Percentiles rank a stretch among this genome's conserved stretches.
Evolutionary conservation across 2,329 filamentous ascomycete genomes (phyloP).

Genomic region (Microsporum ferrugineum): DNA sequence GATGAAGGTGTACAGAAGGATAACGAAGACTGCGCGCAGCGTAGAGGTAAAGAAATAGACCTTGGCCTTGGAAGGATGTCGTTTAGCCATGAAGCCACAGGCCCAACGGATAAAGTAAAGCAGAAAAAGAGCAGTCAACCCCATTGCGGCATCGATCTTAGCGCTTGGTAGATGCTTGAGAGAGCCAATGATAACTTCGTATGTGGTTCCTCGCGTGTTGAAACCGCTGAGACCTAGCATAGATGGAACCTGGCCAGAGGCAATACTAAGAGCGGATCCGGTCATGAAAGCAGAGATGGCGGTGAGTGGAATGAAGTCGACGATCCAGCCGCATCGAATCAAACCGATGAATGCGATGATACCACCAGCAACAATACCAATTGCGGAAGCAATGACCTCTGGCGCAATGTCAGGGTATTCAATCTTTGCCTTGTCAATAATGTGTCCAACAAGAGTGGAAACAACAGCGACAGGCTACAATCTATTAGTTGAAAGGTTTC

Average conservation of each 20-base stretch:
- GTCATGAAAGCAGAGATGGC: slow-evolving; percentile 96
- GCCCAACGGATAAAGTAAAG: slow-evolving; percentile 62
- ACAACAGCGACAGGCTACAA: slow-evolving; percentile 79
- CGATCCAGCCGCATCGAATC: slow-evolving; percentile 72
- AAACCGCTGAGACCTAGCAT: slow-evolving; percentile 67
- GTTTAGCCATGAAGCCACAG: slow-evolving; percentile 57
- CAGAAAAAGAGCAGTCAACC: slow-evolving; percentile 65
- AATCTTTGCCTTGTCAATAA: slow-evolving; percentile 54
- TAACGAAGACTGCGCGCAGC: slow-evolving; percentile 79
- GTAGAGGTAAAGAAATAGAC: slow-evolving; percentile 84
- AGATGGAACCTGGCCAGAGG: slow-evolving; percentile 66
- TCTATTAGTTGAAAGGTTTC: slow-evolving; percentile 5
- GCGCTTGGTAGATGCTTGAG: slow-evolving; percentile 58
- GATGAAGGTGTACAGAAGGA: slow-evolving; percentile 82
- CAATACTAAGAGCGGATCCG: slow-evolving; percentile 82
- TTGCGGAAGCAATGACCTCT: slow-evolving; percentile 62
- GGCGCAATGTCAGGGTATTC: slow-evolving; percentile 43
- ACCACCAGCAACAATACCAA: slow-evolving; percentile 65
- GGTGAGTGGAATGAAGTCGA: slow-evolving; percentile 82
- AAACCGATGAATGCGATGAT: slow-evolving; percentile 72
- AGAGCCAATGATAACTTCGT: slow-evolving; percentile 70
- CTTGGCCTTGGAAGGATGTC: slow-evolving; percentile 57
- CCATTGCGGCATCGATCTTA: slow-evolving; percentile 73
- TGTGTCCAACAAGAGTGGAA: slow-evolving; percentile 77
- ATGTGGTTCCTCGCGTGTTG: slow-evolving; percentile 66